Base-by-base conservation (phyloP, 192 early-diverging fungal species). In the Paraglomus occultum region DNA sequence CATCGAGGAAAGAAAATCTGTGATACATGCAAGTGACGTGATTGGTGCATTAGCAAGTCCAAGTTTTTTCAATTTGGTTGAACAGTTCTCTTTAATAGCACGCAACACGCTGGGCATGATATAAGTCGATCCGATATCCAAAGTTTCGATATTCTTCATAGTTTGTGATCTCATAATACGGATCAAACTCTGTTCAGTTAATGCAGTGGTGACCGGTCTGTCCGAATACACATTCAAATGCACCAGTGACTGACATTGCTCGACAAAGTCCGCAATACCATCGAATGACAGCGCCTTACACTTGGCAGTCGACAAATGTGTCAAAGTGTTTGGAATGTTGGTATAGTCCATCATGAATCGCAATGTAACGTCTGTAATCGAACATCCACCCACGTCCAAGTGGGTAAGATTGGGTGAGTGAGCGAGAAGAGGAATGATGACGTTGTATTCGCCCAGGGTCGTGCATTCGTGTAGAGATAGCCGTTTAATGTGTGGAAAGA, bases 341-440 rank as follows among this genome's bases (percentile, higher is more conserved):
- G 64, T 66, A 18, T 39, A 31, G 3, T 14, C 40, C 11, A 3
- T 39, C 15, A 66, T 22, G 17, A 66, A 66, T 11, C 38, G 14
- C 7, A 66, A 38, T 0, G 64, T 66, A 40, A 49, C 14, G 51
- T 66, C 64, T 1, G 40, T 39, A 39, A 66, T 51, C 15, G 64
- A 66, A 51, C 64, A 66, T 42, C 64, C 64, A 40, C 64, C 64
- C 4, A 66, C 39, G 51, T 66, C 64, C n/a, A 66, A 23, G 17
- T 66, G 64, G 18, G 64, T 66, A 51, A 66, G 46, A 51, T 66
- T 66, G 49, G 64, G 64, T 15, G 49, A 7, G 18, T 66, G 64
- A n/a, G 64, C n/a, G 18, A 66, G 64, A 6, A 66, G 12, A 2
- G 64, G 47, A 14, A 66, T 18, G 0, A 66, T 66, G 6, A 50